Conservation (phyloP, 23 red algal genomes). For the Gracilaria caudata region DNA sequence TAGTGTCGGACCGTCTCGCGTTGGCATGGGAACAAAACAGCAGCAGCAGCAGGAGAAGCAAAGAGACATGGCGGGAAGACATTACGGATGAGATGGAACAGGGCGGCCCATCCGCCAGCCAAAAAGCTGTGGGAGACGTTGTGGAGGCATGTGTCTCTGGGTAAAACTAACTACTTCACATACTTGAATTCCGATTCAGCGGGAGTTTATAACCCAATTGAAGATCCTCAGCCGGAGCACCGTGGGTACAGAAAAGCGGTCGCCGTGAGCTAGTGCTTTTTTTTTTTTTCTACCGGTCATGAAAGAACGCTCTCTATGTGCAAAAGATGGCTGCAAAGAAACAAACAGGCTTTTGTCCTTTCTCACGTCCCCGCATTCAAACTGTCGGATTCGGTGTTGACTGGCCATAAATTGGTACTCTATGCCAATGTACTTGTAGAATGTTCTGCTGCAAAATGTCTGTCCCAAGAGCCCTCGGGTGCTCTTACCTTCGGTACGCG, state of each 20-base stretch:
- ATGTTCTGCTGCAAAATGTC: too few relatives aligned
- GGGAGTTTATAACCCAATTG: conserved; percentile 20
- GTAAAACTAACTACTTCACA: not conserved
- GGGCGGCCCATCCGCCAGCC: not conserved
- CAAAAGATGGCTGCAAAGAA: not conserved
- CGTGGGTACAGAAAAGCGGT: conserved; percentile 29
- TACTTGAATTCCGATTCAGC: conserved; percentile 10
- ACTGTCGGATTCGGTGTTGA: too few relatives aligned
- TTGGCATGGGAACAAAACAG: not conserved
- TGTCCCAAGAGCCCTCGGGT: too few relatives aligned
- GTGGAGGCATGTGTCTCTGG: not conserved
- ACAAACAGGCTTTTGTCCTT: too few relatives aligned
- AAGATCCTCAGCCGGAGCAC: conserved; percentile 1
- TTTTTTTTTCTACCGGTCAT: conserved; percentile 16
- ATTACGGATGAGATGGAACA: not conserved
- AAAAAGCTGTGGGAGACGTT: not conserved
- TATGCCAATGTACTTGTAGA: too few relatives aligned
- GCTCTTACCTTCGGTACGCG: too few relatives aligned
- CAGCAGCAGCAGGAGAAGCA: conserved; percentile 13
- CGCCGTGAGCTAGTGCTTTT: conserved; percentile 6
- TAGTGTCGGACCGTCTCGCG: conserved; percentile 1
- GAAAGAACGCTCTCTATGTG: not conserved
- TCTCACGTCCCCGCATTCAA: too few relatives aligned
- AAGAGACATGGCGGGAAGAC: not conserved
- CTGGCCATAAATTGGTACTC: too few relatives aligned